Evolutionary conservation across 2,329 filamentous ascomycete species (phyloP), one percentile per base, ranked within the genome.

Genomic region (Alternaria ethzedia): DNA sequence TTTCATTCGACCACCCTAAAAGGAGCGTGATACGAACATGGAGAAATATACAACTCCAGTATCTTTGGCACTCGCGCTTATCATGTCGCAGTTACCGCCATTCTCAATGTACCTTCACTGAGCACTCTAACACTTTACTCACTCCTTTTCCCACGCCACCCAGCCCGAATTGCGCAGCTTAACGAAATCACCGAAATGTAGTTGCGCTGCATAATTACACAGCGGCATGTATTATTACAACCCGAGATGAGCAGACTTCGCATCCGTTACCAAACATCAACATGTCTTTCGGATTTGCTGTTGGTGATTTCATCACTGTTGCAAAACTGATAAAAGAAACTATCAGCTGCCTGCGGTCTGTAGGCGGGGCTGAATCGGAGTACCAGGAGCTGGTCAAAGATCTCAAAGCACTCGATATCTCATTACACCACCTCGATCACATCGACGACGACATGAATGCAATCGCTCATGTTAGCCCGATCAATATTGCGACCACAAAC

Each of bases 101-200:
- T 2, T 41, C 5, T 3, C n/a, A 0, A 17, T 11, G 0, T 11
- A 17, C 15, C 15, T 0, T 17, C 8, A 0, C 2, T 1, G 3
- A 41, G n/a, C 15, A 2, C n/a, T 41, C n/a, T 2, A 3, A 41
- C 1, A 5, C 15, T 3, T 6, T 17, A 11, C 36, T 17, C 8
- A 3, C 36, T 41, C 2, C 4, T 2, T 41, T 41, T 41, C 28
- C 2, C 11, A 12, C 1, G 0, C 12, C 11, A 30, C 28, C 2
- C 28, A 30, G 12, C 28, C 28, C 28, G 11, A 12, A 30, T 30
- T 6, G 11, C 28, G 28, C 28, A 41, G 15, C 32, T 41, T 3
- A 4, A 41, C 32, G 8, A 3, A 2, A 41, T 4, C 32, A 41
- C 4, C 32, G 1, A 10, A 41, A 0, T 41, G 15, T n/a, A 1